Evolutionary conservation across 768 basidiomycete genomes (phyloP), one percentile per base, ranked within the genome.

Genomic region (Leccinum incarnatum): DNA sequence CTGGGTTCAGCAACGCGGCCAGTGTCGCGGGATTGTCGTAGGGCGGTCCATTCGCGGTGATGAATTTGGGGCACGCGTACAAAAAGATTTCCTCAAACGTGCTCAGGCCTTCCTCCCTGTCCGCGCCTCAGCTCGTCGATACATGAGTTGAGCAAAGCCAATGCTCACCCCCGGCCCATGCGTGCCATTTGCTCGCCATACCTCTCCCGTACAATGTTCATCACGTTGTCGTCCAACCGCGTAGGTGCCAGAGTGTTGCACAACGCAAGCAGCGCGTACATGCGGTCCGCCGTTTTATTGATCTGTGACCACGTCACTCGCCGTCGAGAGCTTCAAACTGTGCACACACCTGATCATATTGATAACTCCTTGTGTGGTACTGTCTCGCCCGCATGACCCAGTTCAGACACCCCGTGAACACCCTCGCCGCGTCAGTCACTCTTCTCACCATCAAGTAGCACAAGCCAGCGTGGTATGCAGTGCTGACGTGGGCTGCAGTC

Each of bases 371-470:
- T 10, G 95, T 96, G 77, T 99, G 95, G 75, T 96, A 97, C 71
- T 95, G 93, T 67, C 95, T 85, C 86, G 97, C 95, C 17, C 96
- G 84, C 77, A 93, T 87, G 69, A 96, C 93, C 80, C 97, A 95
- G 79, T 95, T 95, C 50, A 97, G 79, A 69, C 96, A 89, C 12
- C 88, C 88, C 37, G 94, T 91, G 70, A 98, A 96, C 5, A 92
- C 88, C 40, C 95, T 90, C 71, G 93, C 93, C 23, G 97, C 97
- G 70, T 99, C 97, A 4, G 95, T 87, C 75, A 95, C 97, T 62
- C 97, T 85, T 49, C 93, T 83, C 47, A 99, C 84, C 83, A 94
- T 92, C 73, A 98, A 84, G 76, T 98, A 98, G 77, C 95, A 95
- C 79, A 98, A 91, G 34, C 95, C 95, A 62, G 96, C 92, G 69